phyloP scores from a whole-genome alignment of 768 basidiomycete genomes.

The Macrolepiota dolichaula region DNA sequence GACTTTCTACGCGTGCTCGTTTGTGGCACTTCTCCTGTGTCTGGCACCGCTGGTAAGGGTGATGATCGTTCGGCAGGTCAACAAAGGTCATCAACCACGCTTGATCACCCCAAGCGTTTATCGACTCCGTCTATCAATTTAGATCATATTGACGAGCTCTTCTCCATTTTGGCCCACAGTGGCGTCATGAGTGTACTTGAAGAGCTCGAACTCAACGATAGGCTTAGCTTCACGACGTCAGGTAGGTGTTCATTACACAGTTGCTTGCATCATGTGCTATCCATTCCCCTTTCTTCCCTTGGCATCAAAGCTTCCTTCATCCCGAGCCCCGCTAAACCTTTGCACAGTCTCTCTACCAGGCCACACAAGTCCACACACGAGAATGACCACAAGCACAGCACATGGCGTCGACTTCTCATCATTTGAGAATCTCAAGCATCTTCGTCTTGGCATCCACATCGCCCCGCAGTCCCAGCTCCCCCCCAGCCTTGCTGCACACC shows the following conservation, averaged over 20 bases:
- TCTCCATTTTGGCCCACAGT: background rate
- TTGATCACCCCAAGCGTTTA: background rate
- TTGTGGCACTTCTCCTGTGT: background rate
- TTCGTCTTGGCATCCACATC: background rate
- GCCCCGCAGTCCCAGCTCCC: background rate
- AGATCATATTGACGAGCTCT: background rate
- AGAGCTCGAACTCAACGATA: background rate
- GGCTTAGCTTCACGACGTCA: background rate
- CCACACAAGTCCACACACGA: background rate
- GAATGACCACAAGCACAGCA: background rate
- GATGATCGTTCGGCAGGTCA: background rate
- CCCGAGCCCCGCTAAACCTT: background rate
- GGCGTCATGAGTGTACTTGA: background rate
- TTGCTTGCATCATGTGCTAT: background rate
- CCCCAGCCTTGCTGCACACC: background rate
- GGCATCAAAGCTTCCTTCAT: background rate
- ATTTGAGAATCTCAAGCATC: background rate
- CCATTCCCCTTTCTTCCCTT: background rate
- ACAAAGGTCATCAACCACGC: too few relatives aligned
- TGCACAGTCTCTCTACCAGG: background rate
- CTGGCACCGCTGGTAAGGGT: background rate
- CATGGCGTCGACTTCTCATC: background rate
- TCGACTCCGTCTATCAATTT: background rate
- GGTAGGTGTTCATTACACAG: background rate
- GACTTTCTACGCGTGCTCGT: background rate